A percentile compares a stretch with the other conserved stretches of the same genome.
These are phyloP conservation scores for Mycena crocata DNA, from an alignment of 768 basidiomycete genomes.

Conservation along the genomic window DNA sequence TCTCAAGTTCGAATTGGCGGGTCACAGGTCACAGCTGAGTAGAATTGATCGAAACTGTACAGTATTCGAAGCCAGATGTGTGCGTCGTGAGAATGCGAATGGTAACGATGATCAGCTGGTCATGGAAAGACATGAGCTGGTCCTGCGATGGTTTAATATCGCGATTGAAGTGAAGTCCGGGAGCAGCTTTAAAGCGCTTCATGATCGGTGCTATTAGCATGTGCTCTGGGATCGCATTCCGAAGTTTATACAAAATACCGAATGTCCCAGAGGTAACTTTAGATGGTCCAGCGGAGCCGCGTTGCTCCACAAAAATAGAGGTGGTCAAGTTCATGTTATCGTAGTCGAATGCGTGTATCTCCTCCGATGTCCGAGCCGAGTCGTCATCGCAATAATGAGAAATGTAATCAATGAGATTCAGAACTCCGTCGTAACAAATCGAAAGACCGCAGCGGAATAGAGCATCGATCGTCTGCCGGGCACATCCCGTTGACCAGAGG, in stretches of 20 bases:
- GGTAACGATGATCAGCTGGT: constrained; percentile 16
- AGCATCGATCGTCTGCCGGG: constrained; percentile 26
- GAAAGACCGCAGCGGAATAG: constrained; percentile 27
- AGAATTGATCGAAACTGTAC: too few relatives aligned
- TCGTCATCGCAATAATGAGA: not conserved
- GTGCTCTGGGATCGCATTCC: constrained; percentile 4
- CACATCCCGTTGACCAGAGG: constrained; percentile 25
- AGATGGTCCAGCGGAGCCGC: constrained; percentile 19
- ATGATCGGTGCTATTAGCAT: constrained; percentile 26
- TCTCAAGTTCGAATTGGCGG: too few relatives aligned
- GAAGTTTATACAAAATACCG: constrained; percentile 30
- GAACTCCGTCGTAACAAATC: constrained; percentile 26
- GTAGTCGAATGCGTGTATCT: constrained; percentile 16
- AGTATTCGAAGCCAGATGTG: not conserved
- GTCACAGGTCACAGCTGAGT: too few relatives aligned
- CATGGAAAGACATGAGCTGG: constrained; percentile 8
- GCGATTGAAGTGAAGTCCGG: constrained; percentile 10
- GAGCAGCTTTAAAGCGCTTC: not conserved
- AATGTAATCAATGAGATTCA: constrained; percentile 13
- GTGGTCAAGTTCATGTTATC: constrained; percentile 34
- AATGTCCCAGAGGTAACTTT: constrained; percentile 37
- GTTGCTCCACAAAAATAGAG: constrained; percentile 35
- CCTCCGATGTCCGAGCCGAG: not conserved
- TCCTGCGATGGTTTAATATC: constrained; percentile 5
- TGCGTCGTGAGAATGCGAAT: not conserved